Conservation (phyloP, 441 rosid species). For the Bruguiera hainesii region DNA sequence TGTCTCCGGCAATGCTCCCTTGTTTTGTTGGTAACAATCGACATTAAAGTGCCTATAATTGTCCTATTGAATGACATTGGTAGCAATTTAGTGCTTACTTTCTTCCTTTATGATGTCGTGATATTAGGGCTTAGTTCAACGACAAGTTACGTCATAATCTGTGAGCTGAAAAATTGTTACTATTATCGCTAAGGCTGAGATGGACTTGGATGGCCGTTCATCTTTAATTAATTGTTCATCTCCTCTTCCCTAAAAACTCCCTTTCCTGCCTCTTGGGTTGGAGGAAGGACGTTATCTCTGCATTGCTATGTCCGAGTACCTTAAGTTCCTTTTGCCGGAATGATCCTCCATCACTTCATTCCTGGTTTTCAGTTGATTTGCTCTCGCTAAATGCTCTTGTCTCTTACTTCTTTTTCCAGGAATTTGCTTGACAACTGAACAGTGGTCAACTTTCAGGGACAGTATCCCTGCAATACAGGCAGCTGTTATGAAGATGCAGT, state of each 20-base stretch:
- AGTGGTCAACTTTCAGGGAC: conserved; percentile 53
- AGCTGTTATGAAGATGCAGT: conserved; percentile 45
- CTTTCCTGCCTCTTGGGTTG: not conserved
- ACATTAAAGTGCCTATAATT: no score
- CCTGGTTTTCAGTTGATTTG: conserved; percentile 4
- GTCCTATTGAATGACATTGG: no score
- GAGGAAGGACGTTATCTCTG: not conserved
- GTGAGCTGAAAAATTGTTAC: no score
- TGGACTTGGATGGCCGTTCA: not conserved
- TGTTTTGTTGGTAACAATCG: no score
- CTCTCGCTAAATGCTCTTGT: conserved; percentile 17
- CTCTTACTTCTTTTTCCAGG: conserved; percentile 35
- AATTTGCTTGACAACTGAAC: conserved; percentile 46
- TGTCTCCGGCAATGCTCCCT: no score
- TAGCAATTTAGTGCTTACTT: no score
- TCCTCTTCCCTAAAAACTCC: not conserved
- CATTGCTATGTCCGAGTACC: no score
- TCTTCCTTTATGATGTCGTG: no score
- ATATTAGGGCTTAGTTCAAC: no score
- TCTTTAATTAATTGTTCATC: not conserved
- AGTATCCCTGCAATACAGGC: conserved; percentile 56
- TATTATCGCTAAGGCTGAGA: not conserved
- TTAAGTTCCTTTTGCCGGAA: no score
- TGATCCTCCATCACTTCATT: not conserved
- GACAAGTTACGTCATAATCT: no score